Base-by-base conservation (phyloP, 108 stramenopile genomes). In the Skeletonema costatum region DNA sequence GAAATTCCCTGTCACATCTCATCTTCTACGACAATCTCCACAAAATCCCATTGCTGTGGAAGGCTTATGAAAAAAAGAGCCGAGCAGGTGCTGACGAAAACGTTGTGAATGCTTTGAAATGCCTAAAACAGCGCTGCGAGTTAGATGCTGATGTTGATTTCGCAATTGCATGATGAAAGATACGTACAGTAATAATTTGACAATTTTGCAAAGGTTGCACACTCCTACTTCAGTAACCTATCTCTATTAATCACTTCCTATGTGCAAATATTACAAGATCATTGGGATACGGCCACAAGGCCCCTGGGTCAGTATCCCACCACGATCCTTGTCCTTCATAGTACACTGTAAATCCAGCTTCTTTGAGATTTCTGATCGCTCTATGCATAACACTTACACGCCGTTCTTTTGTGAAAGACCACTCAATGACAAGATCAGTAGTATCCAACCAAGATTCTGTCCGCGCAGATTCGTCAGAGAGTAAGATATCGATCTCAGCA, bases 401-500 rank as follows among this genome's bases (percentile, higher is more conserved):
- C 0, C 82, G 77, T 60, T 87, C 87, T 76, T 87, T 87, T 12
- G 87, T 87, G 62, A 87, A 87, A 4, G 87, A 87, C 84, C 84
- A 87, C 38, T 87, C 87, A 29, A 82, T 32, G 8, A 85, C 87
- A n/a, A 87, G 48, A 68, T 85, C 77, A 42, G 84, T 87, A 13
- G 78, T 77, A 62, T 87, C 87, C 38, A 82, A 50, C 87, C 87
- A 87, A 39, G 67, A 73, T 11, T 67, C 53, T 35, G 17, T 8
- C 16, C 58, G 16, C 0, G 81, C 79, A 31, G 87, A 71, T 32
- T 78, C 75, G 1, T 66, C 5, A 21, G 81, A 75, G 9, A 87
- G 68, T 8, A 87, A 73, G 39, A 87, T 82, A 53, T 85, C 87
- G n/a, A 87, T 74, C 51, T 87, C 87, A 63, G 81, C 77, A 32